These are phyloP conservation scores for Wallacemonas sp. DNA, from an alignment of 208 protist species.

Conservation along the genomic window DNA sequence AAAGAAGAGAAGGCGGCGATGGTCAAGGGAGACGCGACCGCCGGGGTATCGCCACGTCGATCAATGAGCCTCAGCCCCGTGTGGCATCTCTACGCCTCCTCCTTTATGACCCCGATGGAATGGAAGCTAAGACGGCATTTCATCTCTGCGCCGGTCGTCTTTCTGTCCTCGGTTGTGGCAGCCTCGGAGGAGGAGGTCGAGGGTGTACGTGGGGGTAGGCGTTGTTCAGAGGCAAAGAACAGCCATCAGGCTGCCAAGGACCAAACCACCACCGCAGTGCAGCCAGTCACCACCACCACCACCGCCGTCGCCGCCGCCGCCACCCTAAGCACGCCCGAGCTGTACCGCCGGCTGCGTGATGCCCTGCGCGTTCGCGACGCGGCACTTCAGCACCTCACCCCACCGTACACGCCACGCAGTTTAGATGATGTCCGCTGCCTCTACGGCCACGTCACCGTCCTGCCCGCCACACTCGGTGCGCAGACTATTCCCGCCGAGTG, in stretches of 20 bases:
- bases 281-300: too few relatives aligned
- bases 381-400: background rate
- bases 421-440: slow-evolving; percentile 17
- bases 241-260: background rate
- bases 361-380: background rate
- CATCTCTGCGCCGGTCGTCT: background rate
- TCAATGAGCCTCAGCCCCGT: background rate
- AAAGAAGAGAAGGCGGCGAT: background rate
- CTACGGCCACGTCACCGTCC: slow-evolving; percentile 26
- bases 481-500: slow-evolving; percentile 24
- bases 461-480: slow-evolving; percentile 33
- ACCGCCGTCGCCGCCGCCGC: too few relatives aligned
- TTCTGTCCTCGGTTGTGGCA: background rate
- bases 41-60: background rate
- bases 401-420: slow-evolving; percentile 1
- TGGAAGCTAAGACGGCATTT: background rate
- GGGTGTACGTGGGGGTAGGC: too few relatives aligned
- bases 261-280: too few relatives aligned
- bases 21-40: background rate
- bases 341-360: background rate
- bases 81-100: background rate
- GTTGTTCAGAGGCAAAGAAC: too few relatives aligned
- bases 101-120: background rate
- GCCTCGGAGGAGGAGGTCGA: background rate
- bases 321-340: too few relatives aligned